Base-by-base conservation (phyloP, 2,329 filamentous ascomycete genomes). In the Trichoderma sp. region DNA sequence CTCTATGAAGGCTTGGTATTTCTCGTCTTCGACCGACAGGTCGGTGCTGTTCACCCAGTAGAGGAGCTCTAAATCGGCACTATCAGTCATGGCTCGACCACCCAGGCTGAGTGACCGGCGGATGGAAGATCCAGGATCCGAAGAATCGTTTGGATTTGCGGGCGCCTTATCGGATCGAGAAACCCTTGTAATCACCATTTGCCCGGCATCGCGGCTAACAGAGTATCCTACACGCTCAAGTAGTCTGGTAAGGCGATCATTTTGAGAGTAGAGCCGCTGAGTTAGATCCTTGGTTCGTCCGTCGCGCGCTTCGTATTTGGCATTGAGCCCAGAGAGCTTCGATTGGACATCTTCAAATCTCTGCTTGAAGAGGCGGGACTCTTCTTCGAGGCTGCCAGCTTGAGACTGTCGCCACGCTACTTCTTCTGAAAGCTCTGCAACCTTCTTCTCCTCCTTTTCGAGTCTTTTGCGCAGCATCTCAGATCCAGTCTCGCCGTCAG, bases 151-250 rank as follows among this genome's bases (percentile, higher is more conserved):
- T 69, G 85, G 83, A 72, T 86, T 89, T 63, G 88, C 84, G 31
- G 80, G 77, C 35, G 77, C 78, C 71, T 88, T 85, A 72, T 91
- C 89, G 3, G 87, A 82, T 21, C 87, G 86, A 5, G 88, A 87
- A 37, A 90, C 79, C 73, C 93, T 92, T 76, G 93, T 92, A 60
- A 97, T 89, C 1, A 87, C 81, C 87, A 97, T 93, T 16, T 85
- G 85, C 27, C 88, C 88, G 52, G 91, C 89, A 71, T 93, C 89
- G 40, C 93, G 89, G 2, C 89, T 88, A 19, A 98, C 87, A 0
- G 91, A 89, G 76, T 96, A 97, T 14, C 95, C 95, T 5, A 98
- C 85, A 35, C 93, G 88, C 76, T 98, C 94, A 0, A 99, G 84
- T 59, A 99, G 88, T 63, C 91, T 89, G 70, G 88, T 87, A n/a